Conservation (phyloP, 148 eudicot species). For the Cornus kousa region DNA sequence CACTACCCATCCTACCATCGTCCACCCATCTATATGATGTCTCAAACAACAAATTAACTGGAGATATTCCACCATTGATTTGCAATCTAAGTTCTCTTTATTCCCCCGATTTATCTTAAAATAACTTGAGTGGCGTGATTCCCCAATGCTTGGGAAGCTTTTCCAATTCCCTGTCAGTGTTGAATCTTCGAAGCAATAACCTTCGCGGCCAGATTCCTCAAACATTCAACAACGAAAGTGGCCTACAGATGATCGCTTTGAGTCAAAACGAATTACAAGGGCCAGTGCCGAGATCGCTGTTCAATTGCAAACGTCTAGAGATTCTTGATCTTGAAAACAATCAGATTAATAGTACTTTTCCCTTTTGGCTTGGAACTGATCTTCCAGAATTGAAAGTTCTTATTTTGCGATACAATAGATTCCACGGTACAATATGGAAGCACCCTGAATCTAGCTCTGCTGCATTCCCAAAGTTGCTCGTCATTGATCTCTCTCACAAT, state of each 20-base stretch:
- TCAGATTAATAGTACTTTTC: slow-evolving; percentile 9
- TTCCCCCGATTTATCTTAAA: slow-evolving; percentile 13
- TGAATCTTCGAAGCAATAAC: slow-evolving; percentile 23
- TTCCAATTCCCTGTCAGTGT: slow-evolving; percentile 13
- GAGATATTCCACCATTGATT: slow-evolving; percentile 22
- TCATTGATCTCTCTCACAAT: slow-evolving; percentile 12
- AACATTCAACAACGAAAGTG: slow-evolving; percentile 2
- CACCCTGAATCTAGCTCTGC: background rate
- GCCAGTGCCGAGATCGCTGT: slow-evolving; percentile 28
- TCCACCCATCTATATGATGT: background rate
- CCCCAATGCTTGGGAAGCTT: slow-evolving; percentile 29
- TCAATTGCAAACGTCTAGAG: slow-evolving; percentile 24
- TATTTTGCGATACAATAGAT: slow-evolving; percentile 19
- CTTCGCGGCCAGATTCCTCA: slow-evolving; percentile 18
- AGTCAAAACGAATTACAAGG: slow-evolving; percentile 27
- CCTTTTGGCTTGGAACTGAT: slow-evolving; percentile 30
- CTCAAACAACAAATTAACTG: slow-evolving; percentile 5
- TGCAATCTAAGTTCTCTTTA: slow-evolving; percentile 23
- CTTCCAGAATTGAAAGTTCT: slow-evolving; percentile 29
- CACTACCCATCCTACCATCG: slow-evolving; percentile 27
- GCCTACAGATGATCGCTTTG: slow-evolving; percentile 20
- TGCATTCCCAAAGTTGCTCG: slow-evolving; percentile 4
- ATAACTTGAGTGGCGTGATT: slow-evolving; percentile 14
- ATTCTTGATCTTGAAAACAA: slow-evolving; percentile 22
- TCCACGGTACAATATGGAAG: background rate